These are phyloP conservation scores for Diaporthe velutina DNA, from an alignment of 2,329 filamentous ascomycete genomes.

Conservation along the genomic window DNA sequence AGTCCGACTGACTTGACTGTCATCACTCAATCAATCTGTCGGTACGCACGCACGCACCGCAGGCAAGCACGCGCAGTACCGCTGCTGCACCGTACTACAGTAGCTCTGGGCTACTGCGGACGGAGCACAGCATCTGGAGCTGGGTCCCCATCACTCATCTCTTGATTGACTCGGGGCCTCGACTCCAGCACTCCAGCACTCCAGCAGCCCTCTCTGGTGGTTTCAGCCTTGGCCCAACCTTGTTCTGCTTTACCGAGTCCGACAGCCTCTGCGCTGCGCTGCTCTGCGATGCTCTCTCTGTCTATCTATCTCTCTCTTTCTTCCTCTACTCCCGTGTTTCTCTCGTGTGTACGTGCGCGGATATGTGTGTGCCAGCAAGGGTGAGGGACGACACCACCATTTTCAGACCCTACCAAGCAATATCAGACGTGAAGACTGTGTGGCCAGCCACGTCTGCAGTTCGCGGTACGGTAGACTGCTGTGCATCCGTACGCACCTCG, in stretches of 20 bases:
- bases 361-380: neutral
- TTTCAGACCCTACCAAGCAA: neutral
- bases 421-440: neutral
- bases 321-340: neutral
- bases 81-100: neutral
- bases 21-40: neutral
- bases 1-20: neutral
- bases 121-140: conserved; percentile 23
- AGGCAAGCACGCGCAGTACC: neutral
- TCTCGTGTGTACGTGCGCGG: neutral
- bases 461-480: neutral
- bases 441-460: conserved; percentile 2
- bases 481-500: neutral
- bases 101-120: conserved; percentile 30
- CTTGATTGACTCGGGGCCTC: conserved; percentile 30
- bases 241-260: conserved; percentile 29
- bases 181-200: conserved; percentile 18
- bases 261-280: conserved; percentile 3
- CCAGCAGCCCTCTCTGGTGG: neutral
- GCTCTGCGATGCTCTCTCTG: neutral
- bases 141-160: conserved; percentile 30
- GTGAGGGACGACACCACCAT: neutral
- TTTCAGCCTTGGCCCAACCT: conserved; percentile 31
- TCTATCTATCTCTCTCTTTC: neutral
- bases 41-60: neutral